A percentile compares a stretch with the other conserved stretches of the same genome.
Evolutionary conservation across 805 yeast species (phyloP).

Genomic region (Zygosaccharomyces pseudorouxii): DNA sequence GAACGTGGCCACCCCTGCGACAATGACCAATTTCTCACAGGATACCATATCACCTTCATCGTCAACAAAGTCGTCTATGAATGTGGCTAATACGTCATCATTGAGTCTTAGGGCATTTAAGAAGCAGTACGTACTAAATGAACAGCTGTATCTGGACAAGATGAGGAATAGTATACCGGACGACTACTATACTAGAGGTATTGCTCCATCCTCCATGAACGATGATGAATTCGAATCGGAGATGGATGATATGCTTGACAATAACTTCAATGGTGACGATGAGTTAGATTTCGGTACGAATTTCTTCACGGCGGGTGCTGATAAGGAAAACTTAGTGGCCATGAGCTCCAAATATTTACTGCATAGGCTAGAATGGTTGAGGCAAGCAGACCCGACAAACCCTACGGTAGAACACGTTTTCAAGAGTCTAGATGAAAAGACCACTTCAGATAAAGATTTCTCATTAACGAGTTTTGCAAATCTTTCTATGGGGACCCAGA

Average conservation of each 20-base stretch:
- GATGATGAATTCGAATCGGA: slow-evolving; percentile 31
- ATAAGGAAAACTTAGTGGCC: slow-evolving; percentile 21
- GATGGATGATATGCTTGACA: slow-evolving; percentile 23
- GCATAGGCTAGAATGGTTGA: slow-evolving; percentile 31
- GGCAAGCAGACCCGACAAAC: slow-evolving; percentile 43
- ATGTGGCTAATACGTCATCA: slow-evolving; percentile 10
- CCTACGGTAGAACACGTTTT: slow-evolving; percentile 15
- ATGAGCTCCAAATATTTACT: slow-evolving; percentile 28
- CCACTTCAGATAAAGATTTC: slow-evolving; percentile 14
- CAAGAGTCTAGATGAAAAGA: slow-evolving; percentile 12
- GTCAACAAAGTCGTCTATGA: slow-evolving; percentile 19
- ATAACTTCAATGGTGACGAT: slow-evolving; percentile 20
- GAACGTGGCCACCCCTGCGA: slow-evolving; percentile 4
- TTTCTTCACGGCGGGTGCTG: slow-evolving; percentile 19
- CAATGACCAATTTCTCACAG: slow-evolving; percentile 6
- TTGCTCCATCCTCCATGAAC: slow-evolving; percentile 35
- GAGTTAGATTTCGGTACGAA: slow-evolving; percentile 34
- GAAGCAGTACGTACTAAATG: slow-evolving; percentile 46
- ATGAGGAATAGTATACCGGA: slow-evolving; percentile 58
- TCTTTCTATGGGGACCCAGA: slow-evolving; percentile 19
- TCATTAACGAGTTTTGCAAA: slow-evolving; percentile 13
- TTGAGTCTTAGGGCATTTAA: slow-evolving; percentile 21
- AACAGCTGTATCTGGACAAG: slow-evolving; percentile 57
- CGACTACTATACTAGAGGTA: slow-evolving; percentile 69
- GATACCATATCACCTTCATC: slow-evolving; percentile 19